Percentiles rank a stretch among this genome's conserved stretches.
These are phyloP conservation scores for Mycena pura DNA, from an alignment of 768 basidiomycete species.

Conservation along the genomic window DNA sequence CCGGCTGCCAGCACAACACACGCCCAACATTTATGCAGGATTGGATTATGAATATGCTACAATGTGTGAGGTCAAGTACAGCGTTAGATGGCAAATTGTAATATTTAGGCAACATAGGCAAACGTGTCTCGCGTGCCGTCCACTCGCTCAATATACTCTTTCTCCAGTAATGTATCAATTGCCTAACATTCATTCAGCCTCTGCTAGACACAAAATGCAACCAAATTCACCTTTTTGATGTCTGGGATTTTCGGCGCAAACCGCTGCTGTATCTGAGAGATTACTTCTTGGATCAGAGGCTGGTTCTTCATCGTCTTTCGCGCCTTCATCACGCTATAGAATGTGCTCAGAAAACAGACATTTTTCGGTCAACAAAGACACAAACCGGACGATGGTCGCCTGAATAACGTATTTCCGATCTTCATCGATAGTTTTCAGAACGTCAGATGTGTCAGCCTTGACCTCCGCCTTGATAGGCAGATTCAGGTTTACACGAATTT, in stretches of 20 bases:
- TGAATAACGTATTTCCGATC: constrained; percentile 97
- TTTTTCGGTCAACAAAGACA: constrained; percentile 6
- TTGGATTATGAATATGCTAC: constrained; percentile 24
- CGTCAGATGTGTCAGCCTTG: constrained; percentile 88
- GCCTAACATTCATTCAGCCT: constrained; percentile 54
- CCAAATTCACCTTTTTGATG: constrained; percentile 87
- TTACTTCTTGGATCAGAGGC: constrained; percentile 86
- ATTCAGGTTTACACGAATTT: constrained; percentile 91
- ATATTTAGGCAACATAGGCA: constrained; percentile 63
- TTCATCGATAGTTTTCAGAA: constrained; percentile 94
- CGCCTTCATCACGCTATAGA: constrained; percentile 81
- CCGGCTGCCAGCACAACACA: too few species aligned
- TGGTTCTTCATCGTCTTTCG: constrained; percentile 96
- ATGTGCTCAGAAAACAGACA: background rate
- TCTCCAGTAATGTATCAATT: constrained; percentile 91
- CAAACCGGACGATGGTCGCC: constrained; percentile 86
- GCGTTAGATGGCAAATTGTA: constrained; percentile 9
- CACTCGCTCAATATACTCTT: constrained; percentile 96
- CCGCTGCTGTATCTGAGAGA: constrained; percentile 85
- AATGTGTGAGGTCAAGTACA: constrained; percentile 24
- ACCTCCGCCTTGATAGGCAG: constrained; percentile 93
- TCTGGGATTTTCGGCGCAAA: constrained; percentile 95
- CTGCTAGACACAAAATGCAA: background rate
- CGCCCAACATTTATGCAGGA: too few species aligned
- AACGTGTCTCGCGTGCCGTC: constrained; percentile 92